Base-by-base conservation (phyloP, 1,284 basidiomycete species). In the Phellopilus nigrolimitatus region DNA sequence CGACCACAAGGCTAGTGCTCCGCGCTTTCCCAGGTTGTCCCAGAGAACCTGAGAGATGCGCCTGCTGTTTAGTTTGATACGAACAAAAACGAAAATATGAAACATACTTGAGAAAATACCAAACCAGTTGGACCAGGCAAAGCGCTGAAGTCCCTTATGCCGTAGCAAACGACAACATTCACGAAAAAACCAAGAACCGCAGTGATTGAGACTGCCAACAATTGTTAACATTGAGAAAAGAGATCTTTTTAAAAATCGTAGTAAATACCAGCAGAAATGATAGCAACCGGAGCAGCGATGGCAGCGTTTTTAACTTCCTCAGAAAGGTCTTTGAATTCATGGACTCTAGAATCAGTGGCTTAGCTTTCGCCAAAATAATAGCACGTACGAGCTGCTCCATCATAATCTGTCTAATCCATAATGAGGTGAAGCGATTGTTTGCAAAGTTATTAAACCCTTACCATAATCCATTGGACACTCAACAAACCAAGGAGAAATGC, bases 301-400 rank as follows among this genome's bases (percentile, higher is more conserved):
- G 58, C 58, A n/a, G 59, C 59, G 33, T 60, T 59, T 46, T 56
- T 57, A 34, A 59, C 54, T 47, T 60, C 59, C 36, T 60, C 59
- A 22, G 56, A 50, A 19, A 60, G 25, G 49, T 60, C 58, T 59
- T 22, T n/a, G 30, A 38, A 36, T 39, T n/a, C 6, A 30, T 7
- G 10, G 15, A 9, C 15, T 12, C 28, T 13, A 10, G n/a, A 34
- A 34, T 30, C 24, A 42, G 13, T 7, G 24, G 5, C 5, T 38
- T 38, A 6, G 13, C 15, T 6, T 4, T n/a, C 13, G 7, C 15
- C 6, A 6, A 25, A 25, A n/a, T 12, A 12, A 22, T n/a, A 9
- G 15, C 8, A 25, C 57, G 13, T 45, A 59, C 58, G 59, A 17
- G 58, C 59, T 5, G 55, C 54, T n/a, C 42, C 59, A 38, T 60